Percentiles rank a stretch among this genome's conserved stretches.
These are phyloP conservation scores for Umbelopsis vinacea DNA, from an alignment of 192 early-diverging fungal genomes.

Conservation along the genomic window DNA sequence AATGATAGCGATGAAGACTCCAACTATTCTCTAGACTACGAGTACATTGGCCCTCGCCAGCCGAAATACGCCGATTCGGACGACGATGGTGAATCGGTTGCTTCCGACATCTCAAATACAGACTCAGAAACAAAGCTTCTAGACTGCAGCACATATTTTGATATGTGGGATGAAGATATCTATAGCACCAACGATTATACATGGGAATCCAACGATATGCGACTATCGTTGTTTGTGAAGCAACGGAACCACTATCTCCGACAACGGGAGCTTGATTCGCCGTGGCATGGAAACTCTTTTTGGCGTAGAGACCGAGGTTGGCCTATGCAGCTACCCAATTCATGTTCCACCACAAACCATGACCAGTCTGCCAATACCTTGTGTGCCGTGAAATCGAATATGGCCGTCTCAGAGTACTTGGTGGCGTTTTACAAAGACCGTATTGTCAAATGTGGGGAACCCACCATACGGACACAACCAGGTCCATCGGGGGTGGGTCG, in stretches of 20 bases:
- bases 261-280: neutral
- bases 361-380: constrained; percentile 35
- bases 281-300: constrained; percentile 33
- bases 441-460: constrained; percentile 34
- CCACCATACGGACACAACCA: neutral
- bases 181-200: constrained; percentile 42
- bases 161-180: constrained; percentile 46
- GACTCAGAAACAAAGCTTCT: neutral
- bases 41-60: constrained; percentile 38
- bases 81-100: constrained; percentile 33
- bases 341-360: constrained; percentile 38
- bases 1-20: constrained; percentile 21
- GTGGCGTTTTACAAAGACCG: constrained; percentile 35
- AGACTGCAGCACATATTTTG: constrained; percentile 21
- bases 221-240: constrained; percentile 30
- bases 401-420: constrained; percentile 26
- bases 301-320: constrained; percentile 36
- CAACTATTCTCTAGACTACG: constrained; percentile 39
- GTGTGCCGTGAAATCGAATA: constrained; percentile 23
- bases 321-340: constrained; percentile 34
- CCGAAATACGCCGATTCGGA: constrained; percentile 31
- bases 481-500: neutral
- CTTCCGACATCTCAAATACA: constrained; percentile 28
- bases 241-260: neutral
- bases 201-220: constrained; percentile 44